A percentile compares a stretch with the other conserved stretches of the same genome.
phyloP scores from a whole-genome alignment of 179 eudicot genomes.

The Dionaea muscipula region DNA sequence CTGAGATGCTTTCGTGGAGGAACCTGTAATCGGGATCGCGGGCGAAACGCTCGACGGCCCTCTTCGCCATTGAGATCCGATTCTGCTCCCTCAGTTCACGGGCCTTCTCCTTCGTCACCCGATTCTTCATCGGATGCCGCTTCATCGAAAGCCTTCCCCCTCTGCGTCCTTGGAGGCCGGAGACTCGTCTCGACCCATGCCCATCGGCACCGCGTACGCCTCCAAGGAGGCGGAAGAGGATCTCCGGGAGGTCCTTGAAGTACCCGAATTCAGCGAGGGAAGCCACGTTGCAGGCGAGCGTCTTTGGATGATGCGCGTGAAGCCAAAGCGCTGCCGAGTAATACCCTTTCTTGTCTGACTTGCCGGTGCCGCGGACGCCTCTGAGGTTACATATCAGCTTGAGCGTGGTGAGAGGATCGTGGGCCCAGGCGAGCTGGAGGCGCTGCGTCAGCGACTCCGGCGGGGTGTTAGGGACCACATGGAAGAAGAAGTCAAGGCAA shows the following conservation, averaged over 20 bases:
- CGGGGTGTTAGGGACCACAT: constrained; percentile 27
- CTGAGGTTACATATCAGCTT: constrained; percentile 45
- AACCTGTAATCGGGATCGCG: constrained; percentile 26
- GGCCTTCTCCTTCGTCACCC: constrained; percentile 9
- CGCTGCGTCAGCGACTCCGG: constrained; percentile 9
- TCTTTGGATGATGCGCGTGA: constrained; percentile 36
- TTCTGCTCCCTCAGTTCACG: constrained; percentile 11
- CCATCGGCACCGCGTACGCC: constrained; percentile 2
- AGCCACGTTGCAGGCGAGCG: constrained; percentile 29
- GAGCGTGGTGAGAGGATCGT: constrained; percentile 35
- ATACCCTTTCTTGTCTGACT: constrained; percentile 39
- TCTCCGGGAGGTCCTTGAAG: constrained; percentile 47
- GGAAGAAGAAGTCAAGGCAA: constrained; percentile 32
- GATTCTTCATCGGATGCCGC: constrained; percentile 1
- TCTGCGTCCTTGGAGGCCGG: background rate
- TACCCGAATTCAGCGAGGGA: constrained; percentile 34
- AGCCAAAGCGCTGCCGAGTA: constrained; percentile 47
- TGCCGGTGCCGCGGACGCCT: constrained; percentile 47
- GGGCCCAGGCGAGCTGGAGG: constrained; percentile 24
- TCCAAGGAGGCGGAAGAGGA: constrained; percentile 23
- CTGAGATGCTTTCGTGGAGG: constrained; percentile 31
- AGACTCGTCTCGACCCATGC: background rate
- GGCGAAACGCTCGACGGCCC: constrained; percentile 17
- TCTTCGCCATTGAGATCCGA: constrained; percentile 17
- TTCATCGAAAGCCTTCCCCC: background rate